These are phyloP conservation scores for Tolypocladium endophyticum DNA, from an alignment of 2,329 filamentous ascomycete genomes.

Conservation along the genomic window DNA sequence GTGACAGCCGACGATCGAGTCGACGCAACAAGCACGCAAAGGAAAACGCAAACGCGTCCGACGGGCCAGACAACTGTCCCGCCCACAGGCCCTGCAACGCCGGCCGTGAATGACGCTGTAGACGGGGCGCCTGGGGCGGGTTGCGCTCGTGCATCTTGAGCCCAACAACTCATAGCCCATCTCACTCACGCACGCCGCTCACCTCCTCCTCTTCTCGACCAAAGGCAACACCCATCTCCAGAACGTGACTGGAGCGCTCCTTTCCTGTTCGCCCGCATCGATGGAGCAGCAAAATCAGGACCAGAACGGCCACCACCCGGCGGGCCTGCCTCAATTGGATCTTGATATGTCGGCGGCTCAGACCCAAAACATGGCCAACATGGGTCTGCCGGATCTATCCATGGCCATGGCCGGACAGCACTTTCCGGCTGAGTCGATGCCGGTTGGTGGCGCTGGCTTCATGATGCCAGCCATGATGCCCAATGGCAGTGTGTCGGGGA, in stretches of 20 bases:
- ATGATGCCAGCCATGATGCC: slow-evolving; percentile 20
- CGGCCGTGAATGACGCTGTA: background rate
- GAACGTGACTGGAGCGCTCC: background rate
- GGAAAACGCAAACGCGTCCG: background rate
- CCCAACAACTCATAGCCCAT: background rate
- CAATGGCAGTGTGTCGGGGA: slow-evolving; percentile 15
- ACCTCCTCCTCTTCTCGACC: background rate
- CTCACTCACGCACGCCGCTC: background rate
- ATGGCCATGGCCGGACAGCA: slow-evolving; percentile 12
- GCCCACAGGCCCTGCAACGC: background rate
- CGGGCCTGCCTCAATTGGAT: background rate
- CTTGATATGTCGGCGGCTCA: background rate
- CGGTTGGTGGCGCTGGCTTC: slow-evolving; percentile 15
- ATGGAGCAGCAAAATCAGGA: background rate
- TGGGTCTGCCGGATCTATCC: background rate
- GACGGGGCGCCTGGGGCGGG: background rate
- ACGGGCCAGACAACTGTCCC: background rate
- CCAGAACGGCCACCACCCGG: background rate
- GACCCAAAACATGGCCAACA: slow-evolving; percentile 2
- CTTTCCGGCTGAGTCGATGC: slow-evolving; percentile 16
- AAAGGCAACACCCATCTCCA: background rate
- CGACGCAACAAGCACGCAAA: background rate
- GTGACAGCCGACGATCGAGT: background rate
- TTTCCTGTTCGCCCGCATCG: background rate
- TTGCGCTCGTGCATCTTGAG: background rate